Conservation (phyloP, 345 rosid species). For the Murraya paniculata region DNA sequence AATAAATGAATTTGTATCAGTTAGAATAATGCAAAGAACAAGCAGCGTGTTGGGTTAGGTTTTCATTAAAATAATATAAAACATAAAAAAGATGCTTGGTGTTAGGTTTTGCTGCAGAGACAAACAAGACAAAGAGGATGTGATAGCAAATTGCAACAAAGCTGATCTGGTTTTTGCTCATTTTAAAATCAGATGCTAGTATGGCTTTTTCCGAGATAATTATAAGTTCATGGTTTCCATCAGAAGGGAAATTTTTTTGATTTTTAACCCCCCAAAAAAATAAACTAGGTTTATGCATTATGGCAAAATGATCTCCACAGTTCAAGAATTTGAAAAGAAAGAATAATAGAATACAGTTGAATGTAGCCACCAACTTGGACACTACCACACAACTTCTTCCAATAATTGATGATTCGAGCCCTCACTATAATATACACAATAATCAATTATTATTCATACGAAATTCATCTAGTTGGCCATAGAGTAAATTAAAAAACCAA, state of each 20-base stretch:
- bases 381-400: not conserved
- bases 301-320: not conserved
- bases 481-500: not conserved
- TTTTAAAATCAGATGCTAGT: not conserved
- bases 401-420: not conserved
- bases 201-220: not conserved
- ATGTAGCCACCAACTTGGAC: constrained; percentile 6
- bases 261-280: no score
- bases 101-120: not conserved
- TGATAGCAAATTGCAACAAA: not conserved
- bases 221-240: not conserved
- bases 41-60: not conserved
- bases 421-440: not conserved
- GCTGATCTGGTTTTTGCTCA: not conserved
- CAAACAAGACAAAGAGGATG: not conserved
- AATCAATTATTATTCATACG: no score
- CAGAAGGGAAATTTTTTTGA: not conserved
- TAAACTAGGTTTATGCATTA: not conserved
- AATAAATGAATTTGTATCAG: not conserved
- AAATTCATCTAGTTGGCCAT: not conserved
- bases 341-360: not conserved
- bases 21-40: not conserved
- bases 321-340: not conserved
- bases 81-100: not conserved
- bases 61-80: not conserved